These are phyloP conservation scores for Peribolospora baueri DNA, from an alignment of 768 basidiomycete genomes.

Conservation along the genomic window DNA sequence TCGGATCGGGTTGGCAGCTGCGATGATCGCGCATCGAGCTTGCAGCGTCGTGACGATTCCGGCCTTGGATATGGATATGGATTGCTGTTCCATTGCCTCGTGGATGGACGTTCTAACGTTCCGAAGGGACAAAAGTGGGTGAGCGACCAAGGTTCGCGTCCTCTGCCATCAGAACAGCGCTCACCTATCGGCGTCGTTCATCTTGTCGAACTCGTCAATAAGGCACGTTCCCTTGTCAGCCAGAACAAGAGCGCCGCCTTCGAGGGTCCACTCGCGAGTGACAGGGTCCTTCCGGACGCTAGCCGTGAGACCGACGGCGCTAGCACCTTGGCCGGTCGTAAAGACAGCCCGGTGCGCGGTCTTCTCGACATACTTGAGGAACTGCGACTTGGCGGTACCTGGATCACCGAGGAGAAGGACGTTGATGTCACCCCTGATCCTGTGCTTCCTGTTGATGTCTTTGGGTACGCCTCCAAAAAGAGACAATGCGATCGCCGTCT, in stretches of 20 bases:
- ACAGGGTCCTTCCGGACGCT: conserved; percentile 97
- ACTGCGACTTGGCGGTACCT: conserved; percentile 95
- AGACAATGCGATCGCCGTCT: conserved; percentile 83
- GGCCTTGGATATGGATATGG: conserved; percentile 95
- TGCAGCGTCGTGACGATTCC: conserved; percentile 96
- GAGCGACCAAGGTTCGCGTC: neutral
- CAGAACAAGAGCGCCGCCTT: conserved; percentile 91
- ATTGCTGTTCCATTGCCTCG: conserved; percentile 99
- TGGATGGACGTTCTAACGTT: conserved; percentile 56
- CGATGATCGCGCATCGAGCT: conserved; percentile 90
- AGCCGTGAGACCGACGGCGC: conserved; percentile 92
- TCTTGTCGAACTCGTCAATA: conserved; percentile 99
- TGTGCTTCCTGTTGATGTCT: conserved; percentile 87
- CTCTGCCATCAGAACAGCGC: neutral
- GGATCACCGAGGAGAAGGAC: conserved; percentile 88
- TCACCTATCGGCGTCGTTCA: conserved; percentile 81
- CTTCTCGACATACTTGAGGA: conserved; percentile 97
- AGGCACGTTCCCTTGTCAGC: conserved; percentile 94
- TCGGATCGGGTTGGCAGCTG: conserved; percentile 89
- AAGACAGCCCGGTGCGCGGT: conserved; percentile 94
- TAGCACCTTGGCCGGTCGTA: conserved; percentile 93
- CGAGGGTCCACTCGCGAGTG: conserved; percentile 92
- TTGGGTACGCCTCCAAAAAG: conserved; percentile 85
- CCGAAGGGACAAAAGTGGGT: neutral
- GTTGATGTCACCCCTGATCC: conserved; percentile 94